Conservation (phyloP, 1,284 basidiomycete species). For the Peniophora sp. region DNA sequence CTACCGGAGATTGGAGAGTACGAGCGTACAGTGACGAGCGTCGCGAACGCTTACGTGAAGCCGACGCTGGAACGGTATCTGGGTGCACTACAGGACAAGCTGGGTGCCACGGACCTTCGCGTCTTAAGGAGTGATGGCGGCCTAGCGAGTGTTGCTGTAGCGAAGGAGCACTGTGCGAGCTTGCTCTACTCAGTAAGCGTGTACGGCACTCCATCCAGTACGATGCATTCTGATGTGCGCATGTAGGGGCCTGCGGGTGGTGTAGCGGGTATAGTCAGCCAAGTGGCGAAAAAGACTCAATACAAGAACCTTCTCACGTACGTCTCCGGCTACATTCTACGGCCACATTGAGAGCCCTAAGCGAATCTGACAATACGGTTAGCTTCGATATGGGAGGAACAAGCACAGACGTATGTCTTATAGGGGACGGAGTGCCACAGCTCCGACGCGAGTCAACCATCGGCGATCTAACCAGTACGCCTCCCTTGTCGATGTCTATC, state of each 20-base stretch:
- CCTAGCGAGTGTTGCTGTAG: constrained; percentile 15
- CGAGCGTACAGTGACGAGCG: constrained; percentile 24
- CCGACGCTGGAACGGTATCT: constrained; percentile 19
- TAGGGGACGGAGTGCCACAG: constrained; percentile 20
- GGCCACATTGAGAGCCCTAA: too few species aligned
- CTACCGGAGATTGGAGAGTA: constrained; percentile 24
- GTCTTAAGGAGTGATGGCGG: constrained; percentile 23
- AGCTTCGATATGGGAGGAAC: constrained; percentile 10
- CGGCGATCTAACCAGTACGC: constrained; percentile 16
- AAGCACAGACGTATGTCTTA: constrained; percentile 21
- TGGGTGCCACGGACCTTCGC: constrained; percentile 16
- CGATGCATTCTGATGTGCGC: neutral
- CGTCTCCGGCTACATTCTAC: constrained; percentile 22
- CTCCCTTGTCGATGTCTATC: neutral
- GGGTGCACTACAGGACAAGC: constrained; percentile 14
- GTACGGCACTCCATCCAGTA: neutral
- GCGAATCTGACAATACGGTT: constrained; percentile 1
- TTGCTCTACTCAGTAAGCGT: constrained; percentile 16
- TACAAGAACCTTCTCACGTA: constrained; percentile 20
- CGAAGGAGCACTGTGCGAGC: constrained; percentile 17
- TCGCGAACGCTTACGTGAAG: constrained; percentile 21
- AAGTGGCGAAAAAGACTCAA: constrained; percentile 15
- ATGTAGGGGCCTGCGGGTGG: constrained; percentile 15
- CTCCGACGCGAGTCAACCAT: constrained; percentile 17
- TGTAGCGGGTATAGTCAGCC: constrained; percentile 19